Percentiles rank a stretch among this genome's conserved stretches.
phyloP scores from a whole-genome alignment of 1,139 yeast species.

The Zygosaccharomyces pseudobailii region DNA sequence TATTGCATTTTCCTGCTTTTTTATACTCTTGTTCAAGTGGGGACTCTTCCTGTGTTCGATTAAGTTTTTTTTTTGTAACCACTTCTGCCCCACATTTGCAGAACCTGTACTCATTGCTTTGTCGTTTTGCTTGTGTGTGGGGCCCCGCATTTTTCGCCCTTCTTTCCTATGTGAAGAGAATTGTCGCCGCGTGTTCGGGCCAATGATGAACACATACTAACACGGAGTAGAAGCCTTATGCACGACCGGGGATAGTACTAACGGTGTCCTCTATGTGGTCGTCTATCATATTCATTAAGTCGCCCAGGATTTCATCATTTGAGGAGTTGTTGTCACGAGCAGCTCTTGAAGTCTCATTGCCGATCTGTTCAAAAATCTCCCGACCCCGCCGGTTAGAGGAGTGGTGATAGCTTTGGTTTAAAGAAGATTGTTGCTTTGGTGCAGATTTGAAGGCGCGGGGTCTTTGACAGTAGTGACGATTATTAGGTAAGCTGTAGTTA shows the following conservation, averaged over 20 bases:
- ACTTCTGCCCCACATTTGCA: not conserved
- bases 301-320: conserved; percentile 6
- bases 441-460: not conserved
- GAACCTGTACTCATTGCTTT: not conserved
- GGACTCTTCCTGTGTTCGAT: not conserved
- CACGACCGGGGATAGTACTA: not conserved
- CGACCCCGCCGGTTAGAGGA: too few species aligned
- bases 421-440: not conserved
- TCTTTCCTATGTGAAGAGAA: not conserved
- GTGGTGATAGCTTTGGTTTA: not conserved
- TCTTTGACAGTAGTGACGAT: not conserved
- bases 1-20: not conserved
- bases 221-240: not conserved
- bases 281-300: conserved; percentile 6
- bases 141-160: not conserved
- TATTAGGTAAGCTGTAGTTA: not conserved
- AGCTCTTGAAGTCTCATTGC: not conserved
- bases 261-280: conserved; percentile 1
- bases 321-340: not conserved
- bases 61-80: not conserved
- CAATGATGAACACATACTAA: not conserved
- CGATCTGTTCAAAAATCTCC: not conserved
- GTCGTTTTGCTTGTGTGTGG: not conserved
- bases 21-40: not conserved
- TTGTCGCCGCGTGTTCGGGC: not conserved